Evolutionary conservation across 495 filamentous ascomycete genomes (phyloP).

Genomic region (Lindgomyces ingoldianus): DNA sequence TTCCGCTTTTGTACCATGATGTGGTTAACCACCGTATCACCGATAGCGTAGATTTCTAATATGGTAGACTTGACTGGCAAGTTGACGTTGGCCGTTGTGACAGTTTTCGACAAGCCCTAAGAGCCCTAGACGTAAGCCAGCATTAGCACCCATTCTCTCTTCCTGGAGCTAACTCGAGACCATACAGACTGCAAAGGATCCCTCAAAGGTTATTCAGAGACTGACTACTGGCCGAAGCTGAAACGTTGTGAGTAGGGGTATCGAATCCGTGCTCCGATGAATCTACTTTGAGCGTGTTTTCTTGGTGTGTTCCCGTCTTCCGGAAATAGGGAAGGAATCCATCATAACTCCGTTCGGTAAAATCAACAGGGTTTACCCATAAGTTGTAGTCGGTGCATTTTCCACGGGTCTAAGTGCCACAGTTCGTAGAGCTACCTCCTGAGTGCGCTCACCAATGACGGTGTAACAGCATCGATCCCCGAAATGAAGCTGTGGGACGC

Average conservation of each 20-base stretch:
- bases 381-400: slow-evolving; percentile 3
- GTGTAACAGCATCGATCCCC: slow-evolving; percentile 42
- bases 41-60: slow-evolving; percentile 10
- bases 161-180: not conserved
- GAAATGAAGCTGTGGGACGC: slow-evolving; percentile 44
- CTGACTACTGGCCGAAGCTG: not conserved
- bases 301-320: slow-evolving; percentile 4
- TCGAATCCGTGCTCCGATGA: slow-evolving; percentile 1
- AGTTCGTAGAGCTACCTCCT: slow-evolving; percentile 13
- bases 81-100: slow-evolving; percentile 8
- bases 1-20: slow-evolving; percentile 8
- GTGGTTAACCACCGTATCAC: not conserved
- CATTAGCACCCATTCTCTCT: slow-evolving; percentile 12
- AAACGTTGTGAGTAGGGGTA: slow-evolving; percentile 1
- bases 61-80: slow-evolving; percentile 6
- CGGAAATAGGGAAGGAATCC: slow-evolving; percentile 22
- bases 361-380: slow-evolving; percentile 11
- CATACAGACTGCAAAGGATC: not conserved
- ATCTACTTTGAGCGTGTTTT: not conserved
- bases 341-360: slow-evolving; percentile 11
- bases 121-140: not conserved
- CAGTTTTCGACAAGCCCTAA: slow-evolving; percentile 8
- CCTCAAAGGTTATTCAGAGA: slow-evolving; percentile 14
- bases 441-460: slow-evolving; percentile 23
- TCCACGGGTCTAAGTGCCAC: slow-evolving; percentile 23